Percentiles rank a stretch among this genome's conserved stretches.
Evolutionary conservation across 306 rosid species (phyloP).

Genomic region (Cucumis melo): DNA sequence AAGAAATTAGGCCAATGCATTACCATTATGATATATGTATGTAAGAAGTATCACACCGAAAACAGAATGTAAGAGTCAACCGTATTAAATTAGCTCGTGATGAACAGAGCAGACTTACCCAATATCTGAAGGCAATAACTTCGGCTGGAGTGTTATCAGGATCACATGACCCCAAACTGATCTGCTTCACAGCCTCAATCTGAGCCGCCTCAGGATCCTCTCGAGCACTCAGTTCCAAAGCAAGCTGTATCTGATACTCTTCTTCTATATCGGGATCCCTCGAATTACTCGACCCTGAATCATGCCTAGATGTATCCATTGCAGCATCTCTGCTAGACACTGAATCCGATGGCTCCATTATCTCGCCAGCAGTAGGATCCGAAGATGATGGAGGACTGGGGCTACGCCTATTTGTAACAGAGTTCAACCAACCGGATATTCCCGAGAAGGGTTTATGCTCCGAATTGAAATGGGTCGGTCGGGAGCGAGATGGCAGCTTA

Average conservation of each 20-base stretch:
- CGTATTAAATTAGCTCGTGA: constrained; percentile 8
- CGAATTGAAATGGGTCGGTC: constrained; percentile 26
- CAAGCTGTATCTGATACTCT: constrained; percentile 83
- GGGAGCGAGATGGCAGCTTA: constrained; percentile 22
- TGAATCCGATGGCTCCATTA: constrained; percentile 41
- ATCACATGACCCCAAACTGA: constrained; percentile 85
- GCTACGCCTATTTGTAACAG: constrained; percentile 50
- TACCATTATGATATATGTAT: not conserved
- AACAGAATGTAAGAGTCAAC: constrained; percentile 2
- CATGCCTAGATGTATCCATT: constrained; percentile 36
- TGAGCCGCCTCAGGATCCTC: constrained; percentile 99
- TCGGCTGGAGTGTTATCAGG: constrained; percentile 77
- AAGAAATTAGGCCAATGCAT: not conserved
- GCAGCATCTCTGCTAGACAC: constrained; percentile 40
- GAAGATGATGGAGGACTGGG: constrained; percentile 39
- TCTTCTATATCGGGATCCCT: constrained; percentile 85
- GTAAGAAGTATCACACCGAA: not conserved
- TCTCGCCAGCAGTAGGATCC: constrained; percentile 27
- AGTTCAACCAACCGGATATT: constrained; percentile 58
- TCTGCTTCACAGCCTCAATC: constrained; percentile 96
- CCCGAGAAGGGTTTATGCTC: constrained; percentile 60
- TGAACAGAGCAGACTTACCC: constrained; percentile 56
- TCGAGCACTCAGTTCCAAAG: constrained; percentile 86
- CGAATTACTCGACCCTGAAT: constrained; percentile 54
- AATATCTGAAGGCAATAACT: constrained; percentile 80